Conservation (phyloP, 1,284 basidiomycete genomes). For the Ceratobasidium papillatum region DNA sequence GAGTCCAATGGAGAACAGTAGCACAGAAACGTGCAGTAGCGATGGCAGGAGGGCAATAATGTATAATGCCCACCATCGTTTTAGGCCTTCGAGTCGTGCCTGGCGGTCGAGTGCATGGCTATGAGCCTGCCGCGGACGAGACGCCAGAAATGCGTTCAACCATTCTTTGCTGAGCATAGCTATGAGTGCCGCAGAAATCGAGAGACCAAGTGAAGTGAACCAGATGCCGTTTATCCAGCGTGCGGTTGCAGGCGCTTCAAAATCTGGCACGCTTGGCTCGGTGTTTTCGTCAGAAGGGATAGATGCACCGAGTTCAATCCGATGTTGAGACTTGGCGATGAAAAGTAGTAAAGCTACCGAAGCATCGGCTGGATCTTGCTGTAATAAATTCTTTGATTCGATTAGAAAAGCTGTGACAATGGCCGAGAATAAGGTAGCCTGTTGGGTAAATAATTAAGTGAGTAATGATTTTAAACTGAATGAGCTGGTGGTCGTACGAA, state of each 20-base stretch:
- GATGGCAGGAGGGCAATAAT: slow-evolving; percentile 30
- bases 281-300: not conserved
- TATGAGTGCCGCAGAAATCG: slow-evolving; percentile 9
- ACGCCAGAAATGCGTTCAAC: not conserved
- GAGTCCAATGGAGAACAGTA: slow-evolving; percentile 23
- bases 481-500: not conserved
- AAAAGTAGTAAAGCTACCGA: not conserved
- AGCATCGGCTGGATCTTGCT: not conserved
- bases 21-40: slow-evolving; percentile 12
- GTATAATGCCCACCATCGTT: not conserved
- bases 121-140: not conserved
- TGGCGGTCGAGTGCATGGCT: not conserved
- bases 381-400: slow-evolving; percentile 2
- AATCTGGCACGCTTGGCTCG: not conserved
- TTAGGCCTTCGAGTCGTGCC: not conserved
- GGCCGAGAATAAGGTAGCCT: slow-evolving; percentile 30
- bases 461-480: not conserved
- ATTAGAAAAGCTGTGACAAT: slow-evolving; percentile 34
- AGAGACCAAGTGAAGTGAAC: slow-evolving; percentile 31
- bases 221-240: slow-evolving; percentile 33
- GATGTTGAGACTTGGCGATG: slow-evolving; percentile 31
- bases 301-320: not conserved
- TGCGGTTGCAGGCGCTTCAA: not conserved
- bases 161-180: slow-evolving; percentile 35
- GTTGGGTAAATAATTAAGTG: not conserved